A percentile compares a stretch with the other conserved stretches of the same genome.
These are phyloP conservation scores for Zygoascus sp. DNA, from an alignment of 1,139 yeast species.

Conservation along the genomic window DNA sequence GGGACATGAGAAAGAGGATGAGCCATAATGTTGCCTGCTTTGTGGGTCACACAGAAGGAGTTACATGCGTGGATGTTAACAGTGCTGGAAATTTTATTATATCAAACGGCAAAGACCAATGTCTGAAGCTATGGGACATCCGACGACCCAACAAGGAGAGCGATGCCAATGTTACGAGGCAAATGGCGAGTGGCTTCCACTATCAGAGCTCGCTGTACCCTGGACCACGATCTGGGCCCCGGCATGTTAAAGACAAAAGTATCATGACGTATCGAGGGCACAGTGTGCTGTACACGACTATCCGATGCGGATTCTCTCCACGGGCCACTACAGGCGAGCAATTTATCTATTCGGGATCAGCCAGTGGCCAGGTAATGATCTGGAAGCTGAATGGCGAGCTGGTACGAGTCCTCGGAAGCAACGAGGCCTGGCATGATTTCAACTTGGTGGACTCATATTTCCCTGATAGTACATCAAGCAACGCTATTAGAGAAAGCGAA, in stretches of 20 bases:
- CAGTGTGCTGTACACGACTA: constrained; percentile 30
- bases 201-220: constrained; percentile 28
- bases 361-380: constrained; percentile 31
- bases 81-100: constrained; percentile 30
- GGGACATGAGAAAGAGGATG: constrained; percentile 64
- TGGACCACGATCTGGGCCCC: constrained; percentile 19
- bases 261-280: constrained; percentile 35
- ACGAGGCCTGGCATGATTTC: constrained; percentile 6
- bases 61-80: constrained; percentile 30
- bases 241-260: constrained; percentile 30
- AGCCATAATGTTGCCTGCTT: constrained; percentile 39
- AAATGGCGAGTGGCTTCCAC: constrained; percentile 24
- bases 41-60: constrained; percentile 68
- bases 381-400: constrained; percentile 34
- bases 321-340: constrained; percentile 28
- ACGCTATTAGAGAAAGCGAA: not conserved
- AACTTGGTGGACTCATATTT: not conserved
- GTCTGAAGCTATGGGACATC: constrained; percentile 35
- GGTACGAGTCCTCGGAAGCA: constrained; percentile 17
- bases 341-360: constrained; percentile 34
- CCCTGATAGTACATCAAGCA: constrained; percentile 1
- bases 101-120: constrained; percentile 34
- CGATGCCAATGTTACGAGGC: constrained; percentile 14
- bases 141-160: constrained; percentile 23
- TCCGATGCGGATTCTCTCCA: constrained; percentile 35